Percentiles rank a stretch among this genome's conserved stretches.
Conservation (phyloP, 2,329 filamentous ascomycete species). For the Cercospora brassicicola region DNA sequence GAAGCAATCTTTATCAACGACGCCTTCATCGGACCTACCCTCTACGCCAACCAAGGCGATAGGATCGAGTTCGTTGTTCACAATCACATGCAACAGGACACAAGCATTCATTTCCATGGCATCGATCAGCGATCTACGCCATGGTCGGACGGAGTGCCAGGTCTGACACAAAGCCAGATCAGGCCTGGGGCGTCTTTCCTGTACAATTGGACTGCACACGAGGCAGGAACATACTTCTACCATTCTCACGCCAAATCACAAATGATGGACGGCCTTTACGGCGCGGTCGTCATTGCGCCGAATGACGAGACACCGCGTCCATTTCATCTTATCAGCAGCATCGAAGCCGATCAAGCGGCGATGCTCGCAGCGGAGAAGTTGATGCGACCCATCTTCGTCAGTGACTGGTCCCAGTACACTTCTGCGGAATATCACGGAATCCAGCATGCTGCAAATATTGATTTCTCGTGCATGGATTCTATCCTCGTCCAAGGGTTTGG, state of each 20-base stretch:
- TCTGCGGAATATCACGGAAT: constrained; percentile 52
- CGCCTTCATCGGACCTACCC: constrained; percentile 14
- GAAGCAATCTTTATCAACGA: constrained; percentile 17
- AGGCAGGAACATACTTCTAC: constrained; percentile 18
- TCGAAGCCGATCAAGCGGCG: constrained; percentile 43
- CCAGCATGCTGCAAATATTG: constrained; percentile 48
- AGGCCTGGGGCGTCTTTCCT: constrained; percentile 15
- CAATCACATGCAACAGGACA: constrained; percentile 19
- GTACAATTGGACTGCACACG: constrained; percentile 18
- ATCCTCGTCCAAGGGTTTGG: constrained; percentile 59
- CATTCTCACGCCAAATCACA: constrained; percentile 41
- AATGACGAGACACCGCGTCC: constrained; percentile 45
- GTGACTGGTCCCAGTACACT: constrained; percentile 58
- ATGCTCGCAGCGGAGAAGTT: constrained; percentile 54
- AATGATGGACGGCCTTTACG: constrained; percentile 61
- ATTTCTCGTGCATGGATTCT: constrained; percentile 60
- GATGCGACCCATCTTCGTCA: constrained; percentile 53
- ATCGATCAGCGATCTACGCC: constrained; percentile 25
- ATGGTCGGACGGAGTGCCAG: constrained; percentile 22
- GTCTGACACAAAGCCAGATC: constrained; percentile 23
- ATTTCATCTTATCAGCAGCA: constrained; percentile 52
- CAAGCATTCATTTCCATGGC: constrained; percentile 23
- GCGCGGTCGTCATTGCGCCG: constrained; percentile 54
- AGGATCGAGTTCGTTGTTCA: constrained; percentile 19
- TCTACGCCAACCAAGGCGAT: constrained; percentile 13